Base-by-base conservation (phyloP, 2,329 filamentous ascomycete species). In the Arthrobotrys conoides region DNA sequence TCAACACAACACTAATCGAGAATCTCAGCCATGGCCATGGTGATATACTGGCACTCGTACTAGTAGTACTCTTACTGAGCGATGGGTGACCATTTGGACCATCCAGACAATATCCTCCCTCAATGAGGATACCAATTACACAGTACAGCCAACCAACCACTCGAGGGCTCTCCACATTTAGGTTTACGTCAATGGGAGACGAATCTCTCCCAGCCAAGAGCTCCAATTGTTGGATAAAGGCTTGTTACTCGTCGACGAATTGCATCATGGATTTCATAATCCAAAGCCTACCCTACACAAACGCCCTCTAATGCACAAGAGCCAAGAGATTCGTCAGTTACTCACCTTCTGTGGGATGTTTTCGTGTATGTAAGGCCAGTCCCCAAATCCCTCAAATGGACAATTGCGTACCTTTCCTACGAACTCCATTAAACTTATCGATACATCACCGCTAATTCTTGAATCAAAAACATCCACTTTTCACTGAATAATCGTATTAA, bases 241-340 rank as follows among this genome's bases (percentile, higher is more conserved):
- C 18, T 8, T 16, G 18, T 24, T 59, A 59, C n/a, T 41, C 33
- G n/a, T 41, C 55, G 8, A 41, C 55, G 18, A 33, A 24, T 44
- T 41, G 55, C 55, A 61, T 61, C 9, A 61, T n/a, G 55, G 36
- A 22, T 61, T 61, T 41, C 55, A 66, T 66, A 1, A 27, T 49
- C 61, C 33, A 66, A 36, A 16, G 33, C 41, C 36, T 33, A 55
- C 2, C 36, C 38, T 41, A 44, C 9, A 36, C 36, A 22, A 22
- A 36, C 16, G 36, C 57, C 44, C 4, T 36, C 53, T 27, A 33
- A 48, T 57, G 59, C 57, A 66, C 10, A 48, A 36, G 57, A 22
- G 61, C 69, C 49, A 72, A 61, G 70, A 33, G 61, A 73, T 73
- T 73, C 61, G 70, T 73, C 61, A 67, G 36, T 66, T 36, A 38